phyloP scores from a whole-genome alignment of 805 yeast genomes.

The Wickerhamomyces rabaulensis region DNA sequence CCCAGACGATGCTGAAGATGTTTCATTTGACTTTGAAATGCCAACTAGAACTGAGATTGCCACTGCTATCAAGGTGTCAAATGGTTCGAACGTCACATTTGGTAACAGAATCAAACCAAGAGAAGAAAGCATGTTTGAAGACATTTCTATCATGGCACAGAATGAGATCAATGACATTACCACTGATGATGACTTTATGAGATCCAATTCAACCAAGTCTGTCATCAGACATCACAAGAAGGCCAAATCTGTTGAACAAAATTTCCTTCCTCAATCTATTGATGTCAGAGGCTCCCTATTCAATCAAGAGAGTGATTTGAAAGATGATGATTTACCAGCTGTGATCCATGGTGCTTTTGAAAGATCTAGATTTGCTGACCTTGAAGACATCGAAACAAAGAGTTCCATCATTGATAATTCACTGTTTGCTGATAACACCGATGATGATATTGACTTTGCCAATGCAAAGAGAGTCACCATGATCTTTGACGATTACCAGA shows the following conservation, averaged over 20 bases:
- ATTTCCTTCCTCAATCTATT: slow-evolving; percentile 7
- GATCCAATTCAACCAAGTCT: slow-evolving; percentile 14
- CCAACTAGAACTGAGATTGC: slow-evolving; percentile 23
- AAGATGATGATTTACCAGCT: slow-evolving; percentile 11
- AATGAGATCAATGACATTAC: not conserved
- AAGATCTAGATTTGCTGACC: slow-evolving; percentile 10
- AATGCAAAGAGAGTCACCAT: slow-evolving; percentile 23
- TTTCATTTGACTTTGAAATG: slow-evolving; percentile 24
- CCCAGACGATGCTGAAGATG: slow-evolving; percentile 9
- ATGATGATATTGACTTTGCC: slow-evolving; percentile 17
- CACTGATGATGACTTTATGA: slow-evolving; percentile 4
- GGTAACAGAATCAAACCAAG: slow-evolving; percentile 11
- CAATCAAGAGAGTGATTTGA: slow-evolving; percentile 17
- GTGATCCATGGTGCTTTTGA: slow-evolving; percentile 8
- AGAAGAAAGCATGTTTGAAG: slow-evolving; percentile 23
- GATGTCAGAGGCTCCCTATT: slow-evolving; percentile 22
- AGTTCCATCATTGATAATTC: slow-evolving; percentile 19
- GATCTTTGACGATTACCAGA: slow-evolving; percentile 21
- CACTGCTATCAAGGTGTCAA: slow-evolving; percentile 20
- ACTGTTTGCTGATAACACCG: slow-evolving; percentile 21
- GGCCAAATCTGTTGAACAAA: slow-evolving; percentile 11
- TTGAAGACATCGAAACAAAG: slow-evolving; percentile 13
- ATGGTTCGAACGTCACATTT: slow-evolving; percentile 22
- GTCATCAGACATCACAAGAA: slow-evolving; percentile 20
- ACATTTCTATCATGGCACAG: slow-evolving; percentile 6